Evolutionary conservation across 208 protist genomes (phyloP).

Genomic region (Acanthamoeba divionensis): DNA sequence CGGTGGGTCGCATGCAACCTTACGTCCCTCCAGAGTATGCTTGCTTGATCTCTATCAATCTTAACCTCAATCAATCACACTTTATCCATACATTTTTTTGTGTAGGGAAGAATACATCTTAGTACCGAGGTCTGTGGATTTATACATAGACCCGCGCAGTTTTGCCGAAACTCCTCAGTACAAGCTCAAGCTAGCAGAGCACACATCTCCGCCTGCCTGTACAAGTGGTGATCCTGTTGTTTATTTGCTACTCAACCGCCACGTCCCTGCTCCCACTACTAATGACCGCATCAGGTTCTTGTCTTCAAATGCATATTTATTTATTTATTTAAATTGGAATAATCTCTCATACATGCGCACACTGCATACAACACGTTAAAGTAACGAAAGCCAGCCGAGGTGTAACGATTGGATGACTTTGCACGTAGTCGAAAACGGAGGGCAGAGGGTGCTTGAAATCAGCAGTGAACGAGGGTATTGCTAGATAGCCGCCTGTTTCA

Average conservation of each 20-base stretch:
- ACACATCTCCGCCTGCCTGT: not conserved
- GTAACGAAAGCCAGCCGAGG: not conserved
- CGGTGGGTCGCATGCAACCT: no score
- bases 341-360: not conserved
- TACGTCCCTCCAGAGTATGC: no score
- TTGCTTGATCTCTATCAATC: no score
- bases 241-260: not conserved
- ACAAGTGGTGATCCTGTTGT: no score
- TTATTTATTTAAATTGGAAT: not conserved
- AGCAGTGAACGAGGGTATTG: not conserved
- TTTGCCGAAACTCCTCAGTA: not conserved
- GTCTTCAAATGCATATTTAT: not conserved
- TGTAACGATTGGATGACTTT: conserved; percentile 33
- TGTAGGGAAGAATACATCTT: no score
- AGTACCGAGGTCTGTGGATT: no score
- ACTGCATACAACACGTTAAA: not conserved
- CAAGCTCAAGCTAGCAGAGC: not conserved
- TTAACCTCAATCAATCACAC: no score
- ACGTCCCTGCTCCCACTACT: no score
- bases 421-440: not conserved
- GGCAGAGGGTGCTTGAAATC: not conserved
- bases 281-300: no score
- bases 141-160: conserved; percentile 35
- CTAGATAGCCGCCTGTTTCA: not conserved
- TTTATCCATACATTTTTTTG: no score